Base-by-base conservation (phyloP, 1,139 yeast genomes). In the Spencermartinsiella ligniputridi region DNA sequence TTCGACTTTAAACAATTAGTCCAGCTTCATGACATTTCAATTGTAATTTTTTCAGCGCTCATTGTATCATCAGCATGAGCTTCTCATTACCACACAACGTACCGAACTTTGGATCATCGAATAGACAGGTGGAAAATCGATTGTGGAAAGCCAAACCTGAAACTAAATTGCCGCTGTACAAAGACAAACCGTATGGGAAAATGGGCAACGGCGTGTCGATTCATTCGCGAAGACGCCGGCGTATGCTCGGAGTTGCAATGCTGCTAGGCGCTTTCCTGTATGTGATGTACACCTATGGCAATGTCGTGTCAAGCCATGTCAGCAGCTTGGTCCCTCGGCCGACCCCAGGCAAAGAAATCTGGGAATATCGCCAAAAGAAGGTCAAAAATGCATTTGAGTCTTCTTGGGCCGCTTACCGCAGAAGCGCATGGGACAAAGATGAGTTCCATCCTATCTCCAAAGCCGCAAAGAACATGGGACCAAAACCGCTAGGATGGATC, bases 401-500 rank as follows among this genome's bases (percentile, higher is more conserved):
- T 39, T 78, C 94, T 11, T 90, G 97, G 96, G 71, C 71, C 32
- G 85, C 85, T 41, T 90, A 90, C 58, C 80, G 78, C 42, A 67
- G 72, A 41, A 73, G 84, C 56, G 97, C 87, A 0, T 89, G 95
- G 94, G 97, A 97, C 2, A 70, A 69, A 47, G 95, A 85, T 55
- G 75, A 78, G 2, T 85, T 81, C 57, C 66, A 69, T 21, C 87
- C 97, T 0, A 61, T 84, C 16, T 62, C 74, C 12, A 76, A 79
- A 44, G 62, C 57, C 1, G 89, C 88, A n/a, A 70, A 75, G 48
- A 85, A 88, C 58, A 84, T 88, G 89, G 90, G 88, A 1, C 81
- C 81, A 5, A 65, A 74, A 47, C 97, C 97, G 1, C 67, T 90
- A 54, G 98, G 98, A 2, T 90, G 97, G 97, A 86, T 90, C 63